phyloP scores from a whole-genome alignment of 495 filamentous ascomycete species.

The Sporormia fimetaria region DNA sequence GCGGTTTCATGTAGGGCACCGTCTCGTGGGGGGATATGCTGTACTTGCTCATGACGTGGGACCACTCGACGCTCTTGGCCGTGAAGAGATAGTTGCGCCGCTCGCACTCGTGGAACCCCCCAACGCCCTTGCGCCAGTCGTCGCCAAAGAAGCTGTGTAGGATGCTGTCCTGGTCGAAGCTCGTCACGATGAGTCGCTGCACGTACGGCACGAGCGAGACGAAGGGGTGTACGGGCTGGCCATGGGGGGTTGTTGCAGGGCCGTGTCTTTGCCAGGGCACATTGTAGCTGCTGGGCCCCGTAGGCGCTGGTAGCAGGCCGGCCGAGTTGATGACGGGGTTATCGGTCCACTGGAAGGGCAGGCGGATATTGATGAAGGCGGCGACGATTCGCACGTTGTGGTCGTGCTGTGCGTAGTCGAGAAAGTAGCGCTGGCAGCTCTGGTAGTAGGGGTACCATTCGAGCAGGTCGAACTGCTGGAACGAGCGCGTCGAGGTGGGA shows the following conservation, averaged over 20 bases:
- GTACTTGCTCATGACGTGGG: constrained; percentile 76
- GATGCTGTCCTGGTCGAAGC: constrained; percentile 73
- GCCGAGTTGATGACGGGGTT: constrained; percentile 31
- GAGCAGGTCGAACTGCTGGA: constrained; percentile 72
- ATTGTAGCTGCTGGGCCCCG: constrained; percentile 23
- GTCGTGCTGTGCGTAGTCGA: constrained; percentile 83
- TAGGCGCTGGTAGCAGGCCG: constrained; percentile 26
- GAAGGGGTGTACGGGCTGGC: constrained; percentile 29
- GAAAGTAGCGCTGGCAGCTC: constrained; percentile 83
- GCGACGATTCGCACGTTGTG: constrained; percentile 75
- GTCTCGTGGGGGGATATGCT: constrained; percentile 71
- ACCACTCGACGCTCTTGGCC: constrained; percentile 83
- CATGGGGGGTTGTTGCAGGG: constrained; percentile 20
- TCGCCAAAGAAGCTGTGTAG: constrained; percentile 93
- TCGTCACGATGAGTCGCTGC: constrained; percentile 80
- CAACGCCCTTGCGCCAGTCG: constrained; percentile 70
- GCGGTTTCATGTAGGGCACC: constrained; percentile 73
- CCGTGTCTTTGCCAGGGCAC: constrained; percentile 21
- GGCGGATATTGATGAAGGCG: constrained; percentile 76
- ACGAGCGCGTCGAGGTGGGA: too few relatives aligned
- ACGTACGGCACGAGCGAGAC: constrained; percentile 81
- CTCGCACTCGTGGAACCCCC: constrained; percentile 76
- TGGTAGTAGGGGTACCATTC: constrained; percentile 91
- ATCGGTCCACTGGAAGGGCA: constrained; percentile 52
- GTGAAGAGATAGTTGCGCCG: constrained; percentile 90